phyloP scores from a whole-genome alignment of 768 basidiomycete species.

The Rhizopogon rudus region DNA sequence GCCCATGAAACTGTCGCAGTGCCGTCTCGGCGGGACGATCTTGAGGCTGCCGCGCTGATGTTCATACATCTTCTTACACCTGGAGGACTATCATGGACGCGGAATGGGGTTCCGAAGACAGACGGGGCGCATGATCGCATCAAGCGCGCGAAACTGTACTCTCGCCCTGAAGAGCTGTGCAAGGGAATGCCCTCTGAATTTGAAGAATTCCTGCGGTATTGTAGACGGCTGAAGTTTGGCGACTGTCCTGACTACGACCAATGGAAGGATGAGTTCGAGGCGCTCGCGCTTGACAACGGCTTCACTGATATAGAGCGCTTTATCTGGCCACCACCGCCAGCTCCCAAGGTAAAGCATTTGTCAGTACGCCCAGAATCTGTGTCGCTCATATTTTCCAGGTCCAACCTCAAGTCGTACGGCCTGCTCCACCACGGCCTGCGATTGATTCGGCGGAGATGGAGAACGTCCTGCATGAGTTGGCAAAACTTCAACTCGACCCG shows the following conservation, averaged over 20 bases:
- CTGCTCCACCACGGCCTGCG: constrained; percentile 9
- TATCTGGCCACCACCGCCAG: constrained; percentile 65
- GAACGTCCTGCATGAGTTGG: constrained; percentile 53
- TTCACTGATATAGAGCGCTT: constrained; percentile 56
- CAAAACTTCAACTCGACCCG: constrained; percentile 48
- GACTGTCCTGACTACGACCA: constrained; percentile 61
- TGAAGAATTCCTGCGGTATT: constrained; percentile 73
- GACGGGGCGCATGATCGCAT: constrained; percentile 57
- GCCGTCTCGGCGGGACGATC: constrained; percentile 73
- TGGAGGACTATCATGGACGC: constrained; percentile 71
- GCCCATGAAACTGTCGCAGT: constrained; percentile 38
- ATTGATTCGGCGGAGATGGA: constrained; percentile 43
- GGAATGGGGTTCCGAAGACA: constrained; percentile 75
- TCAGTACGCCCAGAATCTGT: not conserved
- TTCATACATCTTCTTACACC: constrained; percentile 77
- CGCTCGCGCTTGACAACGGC: constrained; percentile 56
- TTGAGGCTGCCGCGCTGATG: constrained; percentile 76
- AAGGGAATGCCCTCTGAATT: constrained; percentile 65
- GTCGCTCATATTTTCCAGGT: constrained; percentile 15
- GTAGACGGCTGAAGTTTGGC: constrained; percentile 61
- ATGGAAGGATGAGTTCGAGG: constrained; percentile 63
- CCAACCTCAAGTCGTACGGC: constrained; percentile 25
- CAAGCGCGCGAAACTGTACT: constrained; percentile 57
- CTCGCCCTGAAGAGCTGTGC: constrained; percentile 63
- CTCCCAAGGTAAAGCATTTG: constrained; percentile 21